Evolutionary conservation across 805 yeast species (phyloP).

Genomic region (Metschnikowia picachoensis): DNA sequence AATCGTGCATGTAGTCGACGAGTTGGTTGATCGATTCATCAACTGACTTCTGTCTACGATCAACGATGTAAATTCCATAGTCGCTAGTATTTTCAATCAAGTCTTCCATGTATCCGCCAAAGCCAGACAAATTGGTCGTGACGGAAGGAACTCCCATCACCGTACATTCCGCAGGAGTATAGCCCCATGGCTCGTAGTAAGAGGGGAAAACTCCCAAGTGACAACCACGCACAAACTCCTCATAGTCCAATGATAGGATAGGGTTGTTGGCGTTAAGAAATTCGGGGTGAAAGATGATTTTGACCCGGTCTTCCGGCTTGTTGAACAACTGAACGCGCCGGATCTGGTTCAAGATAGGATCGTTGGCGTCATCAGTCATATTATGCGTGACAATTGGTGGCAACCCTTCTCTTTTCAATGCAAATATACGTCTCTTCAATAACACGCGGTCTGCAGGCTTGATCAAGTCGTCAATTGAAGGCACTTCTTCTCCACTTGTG

Average conservation of each 20-base stretch:
- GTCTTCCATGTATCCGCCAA: constrained; percentile 98
- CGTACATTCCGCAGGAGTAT: constrained; percentile 98
- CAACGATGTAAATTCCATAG: constrained; percentile 96
- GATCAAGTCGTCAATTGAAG: constrained; percentile 78
- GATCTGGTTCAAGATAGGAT: constrained; percentile 88
- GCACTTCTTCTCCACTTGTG: constrained; percentile 56
- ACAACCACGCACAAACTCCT: constrained; percentile 96
- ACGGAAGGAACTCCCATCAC: constrained; percentile 99
- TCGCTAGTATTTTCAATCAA: constrained; percentile 90
- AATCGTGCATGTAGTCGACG: constrained; percentile 84
- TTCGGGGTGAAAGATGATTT: constrained; percentile 96
- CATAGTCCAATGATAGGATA: constrained; percentile 87
- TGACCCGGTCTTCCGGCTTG: constrained; percentile 84
- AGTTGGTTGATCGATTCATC: constrained; percentile 93
- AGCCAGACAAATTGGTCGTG: constrained; percentile 93
- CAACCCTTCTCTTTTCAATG: constrained; percentile 79
- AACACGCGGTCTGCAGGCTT: constrained; percentile 85
- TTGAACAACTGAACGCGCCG: constrained; percentile 90
- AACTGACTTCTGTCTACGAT: constrained; percentile 85
- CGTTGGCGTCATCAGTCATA: constrained; percentile 88
- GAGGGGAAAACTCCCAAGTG: constrained; percentile 98
- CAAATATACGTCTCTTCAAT: constrained; percentile 87
- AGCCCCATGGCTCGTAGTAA: constrained; percentile 99
- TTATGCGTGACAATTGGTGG: constrained; percentile 98
- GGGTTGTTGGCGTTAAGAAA: constrained; percentile 94